phyloP scores from a whole-genome alignment of 108 stramenopile genomes.

The Pseudonitzschia multiseries region DNA sequence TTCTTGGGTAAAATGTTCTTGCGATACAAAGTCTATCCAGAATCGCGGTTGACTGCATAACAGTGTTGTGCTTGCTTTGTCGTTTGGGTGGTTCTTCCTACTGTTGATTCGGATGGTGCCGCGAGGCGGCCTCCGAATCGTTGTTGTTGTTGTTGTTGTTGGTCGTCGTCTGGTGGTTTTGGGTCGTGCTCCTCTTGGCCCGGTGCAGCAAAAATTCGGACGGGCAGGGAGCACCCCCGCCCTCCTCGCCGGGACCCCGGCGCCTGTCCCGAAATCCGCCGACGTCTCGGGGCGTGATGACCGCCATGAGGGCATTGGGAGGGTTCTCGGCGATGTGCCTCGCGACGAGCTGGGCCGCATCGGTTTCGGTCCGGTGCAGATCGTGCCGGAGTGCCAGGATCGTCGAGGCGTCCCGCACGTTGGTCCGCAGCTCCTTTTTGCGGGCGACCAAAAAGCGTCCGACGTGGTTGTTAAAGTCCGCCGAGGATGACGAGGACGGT shows the following conservation, averaged over 20 bases:
- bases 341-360: conserved; percentile 61
- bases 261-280: conserved; percentile 52
- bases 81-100: too few species aligned
- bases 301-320: conserved; percentile 84
- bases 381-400: conserved; percentile 47
- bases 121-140: neutral
- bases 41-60: too few species aligned
- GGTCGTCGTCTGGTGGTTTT: neutral
- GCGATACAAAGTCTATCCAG: too few species aligned
- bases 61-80: too few species aligned
- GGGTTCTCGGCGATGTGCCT: conserved; percentile 69
- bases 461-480: conserved; percentile 2
- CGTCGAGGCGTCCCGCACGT: conserved; percentile 11
- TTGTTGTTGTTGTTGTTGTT: neutral
- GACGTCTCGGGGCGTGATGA: conserved; percentile 58
- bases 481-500: neutral
- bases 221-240: conserved; percentile 90
- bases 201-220: conserved; percentile 72
- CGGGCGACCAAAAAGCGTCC: conserved; percentile 39
- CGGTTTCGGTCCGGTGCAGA: conserved; percentile 58
- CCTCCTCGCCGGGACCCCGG: conserved; percentile 58
- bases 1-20: too few species aligned
- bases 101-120: conserved; percentile 11
- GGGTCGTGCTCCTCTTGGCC: conserved; percentile 49
- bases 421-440: conserved; percentile 28